Evolutionary conservation across 352 stramenopile genomes (phyloP), one percentile per base, ranked within the genome.

Genomic region (Phytopythium boreale): DNA sequence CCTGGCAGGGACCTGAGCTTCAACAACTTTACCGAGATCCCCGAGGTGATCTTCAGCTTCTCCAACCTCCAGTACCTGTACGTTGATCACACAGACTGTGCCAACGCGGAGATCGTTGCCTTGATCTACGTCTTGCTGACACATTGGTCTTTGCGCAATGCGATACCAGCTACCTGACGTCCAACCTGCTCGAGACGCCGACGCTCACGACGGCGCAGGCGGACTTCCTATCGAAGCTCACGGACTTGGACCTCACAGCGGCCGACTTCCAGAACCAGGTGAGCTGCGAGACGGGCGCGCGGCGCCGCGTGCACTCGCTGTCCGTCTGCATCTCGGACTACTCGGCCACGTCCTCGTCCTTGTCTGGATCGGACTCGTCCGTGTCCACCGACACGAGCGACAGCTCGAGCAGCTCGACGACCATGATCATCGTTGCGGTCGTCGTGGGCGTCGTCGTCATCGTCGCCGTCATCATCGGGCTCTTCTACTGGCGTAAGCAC

Each of bases 21-120:
- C 37, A 77, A 74, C 70, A 72, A 74, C 20, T 56, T 77, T 39
- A 72, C 63, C 9, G 63, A 62, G 61, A 68, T 77, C 20, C 70
- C 70, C 3, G 57, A 56, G 12, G 49, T 67, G 31, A 68, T 77
- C 46, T 77, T 64, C 50, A 77, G 47, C 4, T 61, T 72, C 57
- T 58, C 37, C 9, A 69, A 59, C 20, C 56, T 77, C 37, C 63
- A 44, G 6, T 62, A 56, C 34, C 43, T 74, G 46, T 71, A 69
- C 56, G 56, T 56, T n/a, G 39, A n/a, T n/a, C n/a, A n/a, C n/a
- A n/a, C n/a, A 17, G 4, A 43, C 10, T 43, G 36, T 43, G 5
- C n/a, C n/a, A n/a, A n/a, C n/a, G n/a, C n/a, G n/a, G n/a, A n/a
- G n/a, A n/a, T n/a, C n/a, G n/a, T n/a, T n/a, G n/a, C n/a, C n/a